Evolutionary conservation across 257 asterid species (phyloP).

Genomic region (Schizonepeta tenuifolia): DNA sequence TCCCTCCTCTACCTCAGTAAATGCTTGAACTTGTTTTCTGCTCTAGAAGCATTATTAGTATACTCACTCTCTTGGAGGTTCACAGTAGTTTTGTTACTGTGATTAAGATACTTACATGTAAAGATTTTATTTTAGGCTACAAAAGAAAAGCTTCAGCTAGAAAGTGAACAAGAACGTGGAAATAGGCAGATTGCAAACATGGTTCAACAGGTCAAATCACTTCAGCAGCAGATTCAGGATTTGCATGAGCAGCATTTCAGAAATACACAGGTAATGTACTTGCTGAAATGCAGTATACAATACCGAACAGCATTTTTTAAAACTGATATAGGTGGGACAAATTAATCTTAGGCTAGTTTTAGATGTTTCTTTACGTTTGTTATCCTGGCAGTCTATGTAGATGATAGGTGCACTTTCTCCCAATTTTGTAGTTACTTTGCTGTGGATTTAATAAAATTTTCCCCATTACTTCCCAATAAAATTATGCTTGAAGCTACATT

Average conservation of each 20-base stretch:
- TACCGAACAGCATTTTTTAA: background rate
- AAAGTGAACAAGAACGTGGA: constrained; percentile 53
- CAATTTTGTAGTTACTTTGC: constrained; percentile 1
- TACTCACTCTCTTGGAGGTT: constrained; percentile 23
- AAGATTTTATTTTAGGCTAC: constrained; percentile 58
- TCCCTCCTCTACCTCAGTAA: constrained; percentile 20
- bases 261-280: constrained; percentile 71
- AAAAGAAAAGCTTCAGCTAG: constrained; percentile 65
- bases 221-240: constrained; percentile 71
- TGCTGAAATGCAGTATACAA: constrained; percentile 26
- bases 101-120: constrained; percentile 30
- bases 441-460: background rate
- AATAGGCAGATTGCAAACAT: constrained; percentile 45
- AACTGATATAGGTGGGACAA: constrained; percentile 5
- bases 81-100: constrained; percentile 6
- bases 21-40: constrained; percentile 19
- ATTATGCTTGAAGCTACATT: background rate
- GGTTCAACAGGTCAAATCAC: constrained; percentile 50
- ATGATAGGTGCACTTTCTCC: constrained; percentile 3
- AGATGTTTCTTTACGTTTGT: background rate
- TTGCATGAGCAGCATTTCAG: constrained; percentile 61
- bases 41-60: background rate
- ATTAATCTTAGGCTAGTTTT: background rate
- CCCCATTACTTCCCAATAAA: background rate
- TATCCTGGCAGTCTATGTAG: background rate